phyloP scores from a whole-genome alignment of 2,329 filamentous ascomycete species.

The Paecilomyces formosus region DNA sequence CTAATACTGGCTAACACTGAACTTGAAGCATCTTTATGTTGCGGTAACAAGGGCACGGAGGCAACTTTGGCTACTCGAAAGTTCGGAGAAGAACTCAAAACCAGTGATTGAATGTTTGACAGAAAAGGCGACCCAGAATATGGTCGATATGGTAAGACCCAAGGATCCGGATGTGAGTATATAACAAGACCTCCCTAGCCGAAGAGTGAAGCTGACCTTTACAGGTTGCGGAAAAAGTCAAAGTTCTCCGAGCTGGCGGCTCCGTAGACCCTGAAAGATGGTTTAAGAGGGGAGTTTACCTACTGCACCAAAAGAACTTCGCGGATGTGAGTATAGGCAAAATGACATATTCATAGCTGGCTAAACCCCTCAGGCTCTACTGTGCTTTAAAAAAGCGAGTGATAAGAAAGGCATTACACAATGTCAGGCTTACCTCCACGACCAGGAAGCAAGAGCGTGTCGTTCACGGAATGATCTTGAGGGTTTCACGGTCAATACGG shows the following conservation, averaged over 20 bases:
- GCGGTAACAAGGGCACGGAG: constrained; percentile 20
- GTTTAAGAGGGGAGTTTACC: constrained; percentile 11
- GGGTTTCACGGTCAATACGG: constrained; percentile 1
- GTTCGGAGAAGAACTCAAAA: constrained; percentile 4
- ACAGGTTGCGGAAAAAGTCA: constrained; percentile 9
- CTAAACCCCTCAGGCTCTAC: constrained; percentile 6
- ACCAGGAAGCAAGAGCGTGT: constrained; percentile 7
- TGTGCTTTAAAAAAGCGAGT: constrained; percentile 10
- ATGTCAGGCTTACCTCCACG: constrained; percentile 7
- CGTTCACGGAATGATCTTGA: constrained; percentile 5
- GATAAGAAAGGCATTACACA: constrained; percentile 6
- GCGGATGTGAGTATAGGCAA: constrained; percentile 8
- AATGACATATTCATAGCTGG: not conserved
- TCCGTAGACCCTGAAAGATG: constrained; percentile 14
- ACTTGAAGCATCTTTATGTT: constrained; percentile 20
- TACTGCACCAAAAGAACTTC: constrained; percentile 15
- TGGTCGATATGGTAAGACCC: constrained; percentile 12
- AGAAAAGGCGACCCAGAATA: not conserved
- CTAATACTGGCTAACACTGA: constrained; percentile 1
- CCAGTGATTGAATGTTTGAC: constrained; percentile 10
- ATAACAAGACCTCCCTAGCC: not conserved
- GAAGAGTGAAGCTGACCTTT: not conserved
- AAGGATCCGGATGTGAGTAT: constrained; percentile 6
- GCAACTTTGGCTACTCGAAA: constrained; percentile 17
- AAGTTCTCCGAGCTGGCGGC: constrained; percentile 12